A percentile compares a stretch with the other conserved stretches of the same genome.
These are phyloP conservation scores for Claviceps quebecensis DNA, from an alignment of 2,329 filamentous ascomycete species.

Conservation along the genomic window DNA sequence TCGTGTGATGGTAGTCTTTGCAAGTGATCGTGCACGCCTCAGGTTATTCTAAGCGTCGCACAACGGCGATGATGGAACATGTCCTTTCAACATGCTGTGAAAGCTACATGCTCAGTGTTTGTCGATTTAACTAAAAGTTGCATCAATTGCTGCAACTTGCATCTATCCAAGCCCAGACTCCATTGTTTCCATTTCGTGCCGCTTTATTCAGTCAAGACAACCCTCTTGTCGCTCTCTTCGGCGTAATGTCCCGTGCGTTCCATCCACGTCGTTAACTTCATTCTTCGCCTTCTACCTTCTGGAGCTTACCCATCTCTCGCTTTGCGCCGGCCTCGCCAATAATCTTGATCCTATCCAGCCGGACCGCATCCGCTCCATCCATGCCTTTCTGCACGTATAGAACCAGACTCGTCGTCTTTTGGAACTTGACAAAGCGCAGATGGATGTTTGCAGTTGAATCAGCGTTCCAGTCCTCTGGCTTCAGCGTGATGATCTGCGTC, in stretches of 20 bases:
- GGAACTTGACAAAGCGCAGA: slow-evolving; percentile 92
- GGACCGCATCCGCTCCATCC: slow-evolving; percentile 68
- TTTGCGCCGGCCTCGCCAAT: slow-evolving; percentile 87
- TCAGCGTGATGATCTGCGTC: slow-evolving; percentile 66
- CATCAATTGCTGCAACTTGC: neutral
- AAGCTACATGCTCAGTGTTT: neutral
- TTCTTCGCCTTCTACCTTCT: slow-evolving; percentile 77
- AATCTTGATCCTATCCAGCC: slow-evolving; percentile 64
- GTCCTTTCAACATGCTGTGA: neutral
- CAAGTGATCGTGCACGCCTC: too few relatives aligned
- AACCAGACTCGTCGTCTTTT: slow-evolving; percentile 76
- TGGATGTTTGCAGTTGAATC: slow-evolving; percentile 59
- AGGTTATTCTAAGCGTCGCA: too few relatives aligned
- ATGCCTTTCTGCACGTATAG: slow-evolving; percentile 83
- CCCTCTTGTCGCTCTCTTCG: too few relatives aligned
- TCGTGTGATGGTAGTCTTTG: too few relatives aligned
- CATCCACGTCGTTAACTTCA: slow-evolving; percentile 16
- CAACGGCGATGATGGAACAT: too few relatives aligned
- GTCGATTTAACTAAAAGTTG: neutral
- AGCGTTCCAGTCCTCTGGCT: slow-evolving; percentile 65
- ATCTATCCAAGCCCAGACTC: neutral
- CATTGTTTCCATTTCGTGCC: neutral
- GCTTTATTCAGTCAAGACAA: too few relatives aligned
- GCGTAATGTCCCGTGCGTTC: neutral
- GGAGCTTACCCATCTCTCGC: slow-evolving; percentile 82